Conservation (phyloP, 345 rosid species). For the Balakata baccata region DNA sequence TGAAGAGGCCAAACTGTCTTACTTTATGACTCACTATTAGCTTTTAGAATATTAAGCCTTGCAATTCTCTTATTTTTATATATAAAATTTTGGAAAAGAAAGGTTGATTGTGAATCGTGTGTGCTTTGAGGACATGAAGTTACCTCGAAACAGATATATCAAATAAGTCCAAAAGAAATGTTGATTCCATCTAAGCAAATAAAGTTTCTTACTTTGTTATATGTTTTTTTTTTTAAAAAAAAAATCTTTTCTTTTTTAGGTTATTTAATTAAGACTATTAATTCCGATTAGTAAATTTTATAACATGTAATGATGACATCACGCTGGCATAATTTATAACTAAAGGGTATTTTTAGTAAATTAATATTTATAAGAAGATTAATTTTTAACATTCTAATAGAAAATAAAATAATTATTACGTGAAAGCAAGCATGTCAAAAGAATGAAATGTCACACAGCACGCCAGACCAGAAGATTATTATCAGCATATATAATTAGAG, state of each 20-base stretch:
- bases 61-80: neutral
- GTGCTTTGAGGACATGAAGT: conserved; percentile 11
- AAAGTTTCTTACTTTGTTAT: conserved; percentile 5
- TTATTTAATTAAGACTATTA: neutral
- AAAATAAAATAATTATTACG: neutral
- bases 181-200: conserved; percentile 5
- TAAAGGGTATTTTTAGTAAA: neutral
- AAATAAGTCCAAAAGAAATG: conserved; percentile 4
- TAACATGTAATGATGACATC: neutral
- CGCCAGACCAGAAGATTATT: conserved; percentile 11
- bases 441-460: neutral
- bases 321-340: neutral
- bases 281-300: neutral
- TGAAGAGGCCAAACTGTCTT: neutral
- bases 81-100: neutral
- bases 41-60: neutral
- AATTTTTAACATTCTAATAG: too few species aligned
- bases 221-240: neutral
- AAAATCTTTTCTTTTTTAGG: neutral
- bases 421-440: neutral
- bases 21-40: neutral
- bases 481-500: neutral
- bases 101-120: neutral
- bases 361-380: too few species aligned
- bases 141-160: neutral